phyloP scores from a whole-genome alignment of 768 basidiomycete genomes.

The Russula sp. region DNA sequence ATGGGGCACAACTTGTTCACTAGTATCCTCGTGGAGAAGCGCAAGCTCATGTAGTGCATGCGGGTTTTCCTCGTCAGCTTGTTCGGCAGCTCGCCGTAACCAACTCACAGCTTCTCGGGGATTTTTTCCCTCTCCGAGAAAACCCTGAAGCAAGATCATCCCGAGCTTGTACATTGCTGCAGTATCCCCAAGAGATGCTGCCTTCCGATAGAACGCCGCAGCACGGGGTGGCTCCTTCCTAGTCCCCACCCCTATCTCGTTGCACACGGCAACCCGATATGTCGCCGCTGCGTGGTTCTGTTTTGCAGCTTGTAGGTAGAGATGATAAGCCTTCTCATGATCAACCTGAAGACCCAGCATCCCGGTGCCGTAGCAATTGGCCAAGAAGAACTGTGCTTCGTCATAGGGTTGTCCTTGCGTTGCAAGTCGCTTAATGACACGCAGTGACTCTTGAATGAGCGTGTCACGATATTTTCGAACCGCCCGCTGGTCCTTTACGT shows the following conservation, averaged over 20 bases:
- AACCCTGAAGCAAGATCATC: conserved; percentile 88
- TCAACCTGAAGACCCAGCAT: conserved; percentile 94
- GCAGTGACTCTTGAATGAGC: conserved; percentile 82
- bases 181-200: conserved; percentile 92
- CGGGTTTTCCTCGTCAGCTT: conserved; percentile 97
- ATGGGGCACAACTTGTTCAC: conserved; percentile 60
- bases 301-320: conserved; percentile 95
- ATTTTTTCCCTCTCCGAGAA: conserved; percentile 77
- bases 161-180: conserved; percentile 99
- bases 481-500: conserved; percentile 69
- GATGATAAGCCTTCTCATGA: conserved; percentile 95
- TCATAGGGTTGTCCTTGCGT: conserved; percentile 89
- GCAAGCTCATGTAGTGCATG: conserved; percentile 97
- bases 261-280: conserved; percentile 97
- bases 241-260: conserved; percentile 97
- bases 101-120: conserved; percentile 90
- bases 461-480: conserved; percentile 89
- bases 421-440: conserved; percentile 87
- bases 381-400: conserved; percentile 98
- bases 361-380: conserved; percentile 95
- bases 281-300: conserved; percentile 93
- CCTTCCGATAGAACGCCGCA: conserved; percentile 93
- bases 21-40: conserved; percentile 68
- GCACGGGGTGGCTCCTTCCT: conserved; percentile 83
- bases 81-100: conserved; percentile 91